Evolutionary conservation across 2,329 filamentous ascomycete species (phyloP).

Genomic region (Cytospora piceicola): DNA sequence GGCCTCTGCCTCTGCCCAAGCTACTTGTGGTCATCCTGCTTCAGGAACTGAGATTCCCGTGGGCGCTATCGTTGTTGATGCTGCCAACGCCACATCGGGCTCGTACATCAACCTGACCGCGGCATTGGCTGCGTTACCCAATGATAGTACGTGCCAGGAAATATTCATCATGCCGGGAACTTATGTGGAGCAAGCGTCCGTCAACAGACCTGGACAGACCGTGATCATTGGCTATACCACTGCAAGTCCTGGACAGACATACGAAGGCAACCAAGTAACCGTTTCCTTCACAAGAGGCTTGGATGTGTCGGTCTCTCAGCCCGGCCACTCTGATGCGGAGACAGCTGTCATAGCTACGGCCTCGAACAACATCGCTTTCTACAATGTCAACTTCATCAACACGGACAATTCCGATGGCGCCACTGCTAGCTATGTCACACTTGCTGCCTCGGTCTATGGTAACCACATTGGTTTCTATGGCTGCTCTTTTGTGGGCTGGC

Average conservation of each 20-base stretch:
- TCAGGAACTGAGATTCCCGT: conserved; percentile 46
- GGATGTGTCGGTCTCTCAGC: conserved; percentile 16
- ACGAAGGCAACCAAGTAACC: conserved; percentile 59
- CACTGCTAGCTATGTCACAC: conserved; percentile 41
- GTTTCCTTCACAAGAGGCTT: conserved; percentile 47
- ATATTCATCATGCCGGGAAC: conserved; percentile 39
- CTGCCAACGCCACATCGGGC: conserved; percentile 34
- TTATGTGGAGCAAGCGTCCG: conserved; percentile 32
- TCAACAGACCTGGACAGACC: conserved; percentile 32
- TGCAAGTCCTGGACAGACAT: conserved; percentile 47
- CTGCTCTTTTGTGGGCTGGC: conserved; percentile 46
- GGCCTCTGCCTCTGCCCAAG: conserved; percentile 34
- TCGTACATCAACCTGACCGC: conserved; percentile 39
- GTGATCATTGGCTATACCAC: conserved; percentile 53
- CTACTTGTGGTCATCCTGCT: conserved; percentile 43
- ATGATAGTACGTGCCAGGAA: conserved; percentile 38
- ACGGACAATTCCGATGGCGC: conserved; percentile 16
- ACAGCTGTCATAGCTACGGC: conserved; percentile 48
- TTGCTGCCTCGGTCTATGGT: conserved; percentile 46
- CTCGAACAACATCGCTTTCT: conserved; percentile 51
- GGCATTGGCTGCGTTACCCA: conserved; percentile 36
- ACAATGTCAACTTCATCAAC: conserved; percentile 58
- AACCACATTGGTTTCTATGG: conserved; percentile 47
- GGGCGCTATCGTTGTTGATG: conserved; percentile 48
- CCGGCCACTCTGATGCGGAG: conserved; percentile 50